phyloP scores from a whole-genome alignment of 371 early-diverging fungal species.

The Rhizomucor miehei region DNA sequence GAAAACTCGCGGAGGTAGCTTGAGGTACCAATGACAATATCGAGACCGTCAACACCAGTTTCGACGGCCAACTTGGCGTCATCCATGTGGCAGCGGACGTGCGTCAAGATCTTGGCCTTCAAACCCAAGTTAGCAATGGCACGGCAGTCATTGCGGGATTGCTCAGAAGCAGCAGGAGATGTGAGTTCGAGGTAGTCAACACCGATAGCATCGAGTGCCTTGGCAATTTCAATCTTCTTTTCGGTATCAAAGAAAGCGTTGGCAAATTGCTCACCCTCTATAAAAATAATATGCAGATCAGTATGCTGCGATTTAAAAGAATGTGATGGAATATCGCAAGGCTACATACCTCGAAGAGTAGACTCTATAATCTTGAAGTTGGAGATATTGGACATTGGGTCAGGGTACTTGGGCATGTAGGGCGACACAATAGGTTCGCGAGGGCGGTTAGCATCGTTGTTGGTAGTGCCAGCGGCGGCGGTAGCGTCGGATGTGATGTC shows the following conservation, averaged over 20 bases:
- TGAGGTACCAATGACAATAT: slow-evolving; percentile 96
- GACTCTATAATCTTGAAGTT: slow-evolving; percentile 97
- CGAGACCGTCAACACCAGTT: slow-evolving; percentile 94
- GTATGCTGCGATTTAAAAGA: not conserved
- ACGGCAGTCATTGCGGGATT: slow-evolving; percentile 87
- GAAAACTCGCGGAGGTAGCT: slow-evolving; percentile 92
- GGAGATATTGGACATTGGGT: slow-evolving; percentile 80
- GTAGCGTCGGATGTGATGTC: slow-evolving; percentile 4
- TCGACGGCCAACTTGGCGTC: slow-evolving; percentile 93
- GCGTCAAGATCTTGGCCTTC: slow-evolving; percentile 96
- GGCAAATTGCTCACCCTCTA: slow-evolving; percentile 97
- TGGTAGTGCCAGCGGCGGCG: not conserved
- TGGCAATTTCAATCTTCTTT: slow-evolving; percentile 96
- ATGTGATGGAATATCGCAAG: not conserved
- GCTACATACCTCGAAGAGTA: slow-evolving; percentile 77
- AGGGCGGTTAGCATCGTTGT: slow-evolving; percentile 13
- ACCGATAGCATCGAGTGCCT: slow-evolving; percentile 93
- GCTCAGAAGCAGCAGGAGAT: slow-evolving; percentile 94
- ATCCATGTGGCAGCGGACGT: slow-evolving; percentile 97
- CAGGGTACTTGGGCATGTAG: slow-evolving; percentile 61
- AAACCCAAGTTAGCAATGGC: slow-evolving; percentile 89
- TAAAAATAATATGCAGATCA: not conserved
- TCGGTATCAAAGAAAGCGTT: slow-evolving; percentile 96
- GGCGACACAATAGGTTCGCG: slow-evolving; percentile 47
- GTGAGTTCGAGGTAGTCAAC: slow-evolving; percentile 97